These are phyloP conservation scores for Cadophora sp. DNA, from an alignment of 2,329 filamentous ascomycete genomes.

Conservation along the genomic window DNA sequence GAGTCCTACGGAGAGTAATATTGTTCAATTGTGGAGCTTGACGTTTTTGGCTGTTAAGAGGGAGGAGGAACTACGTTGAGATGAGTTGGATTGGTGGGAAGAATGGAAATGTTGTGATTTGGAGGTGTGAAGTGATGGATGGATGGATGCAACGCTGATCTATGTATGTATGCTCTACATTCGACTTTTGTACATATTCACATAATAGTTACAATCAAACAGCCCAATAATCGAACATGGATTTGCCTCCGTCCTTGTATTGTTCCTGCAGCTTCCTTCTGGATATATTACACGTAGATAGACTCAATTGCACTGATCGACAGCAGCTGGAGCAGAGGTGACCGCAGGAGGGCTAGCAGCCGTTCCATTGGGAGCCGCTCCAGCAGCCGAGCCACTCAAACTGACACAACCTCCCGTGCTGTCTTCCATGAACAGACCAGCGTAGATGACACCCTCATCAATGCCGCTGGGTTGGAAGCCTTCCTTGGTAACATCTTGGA, in stretches of 20 bases:
- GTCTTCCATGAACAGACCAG: constrained; percentile 61
- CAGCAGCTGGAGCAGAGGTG: not conserved
- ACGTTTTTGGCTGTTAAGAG: constrained; percentile 62
- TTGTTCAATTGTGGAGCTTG: constrained; percentile 64
- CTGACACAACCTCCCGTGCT: constrained; percentile 50
- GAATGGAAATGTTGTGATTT: not conserved
- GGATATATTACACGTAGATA: too few relatives aligned
- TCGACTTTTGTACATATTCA: not conserved
- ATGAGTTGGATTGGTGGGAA: not conserved
- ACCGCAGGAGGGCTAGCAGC: not conserved
- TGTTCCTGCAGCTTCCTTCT: not conserved
- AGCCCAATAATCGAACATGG: too few relatives aligned
- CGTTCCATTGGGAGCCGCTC: not conserved
- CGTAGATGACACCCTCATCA: constrained; percentile 60
- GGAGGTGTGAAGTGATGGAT: not conserved
- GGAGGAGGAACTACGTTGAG: constrained; percentile 25
- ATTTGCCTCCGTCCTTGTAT: too few relatives aligned
- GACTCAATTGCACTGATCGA: not conserved
- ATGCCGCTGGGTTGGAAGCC: constrained; percentile 57
- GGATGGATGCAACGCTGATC: not conserved
- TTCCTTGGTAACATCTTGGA: constrained; percentile 55
- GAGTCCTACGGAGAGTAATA: constrained; percentile 56
- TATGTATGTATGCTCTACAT: not conserved
- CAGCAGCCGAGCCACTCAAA: constrained; percentile 8
- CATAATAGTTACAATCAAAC: too few relatives aligned